These are phyloP conservation scores for Balamuthia mandrillaris DNA, from an alignment of 208 protist genomes.

Conservation along the genomic window DNA sequence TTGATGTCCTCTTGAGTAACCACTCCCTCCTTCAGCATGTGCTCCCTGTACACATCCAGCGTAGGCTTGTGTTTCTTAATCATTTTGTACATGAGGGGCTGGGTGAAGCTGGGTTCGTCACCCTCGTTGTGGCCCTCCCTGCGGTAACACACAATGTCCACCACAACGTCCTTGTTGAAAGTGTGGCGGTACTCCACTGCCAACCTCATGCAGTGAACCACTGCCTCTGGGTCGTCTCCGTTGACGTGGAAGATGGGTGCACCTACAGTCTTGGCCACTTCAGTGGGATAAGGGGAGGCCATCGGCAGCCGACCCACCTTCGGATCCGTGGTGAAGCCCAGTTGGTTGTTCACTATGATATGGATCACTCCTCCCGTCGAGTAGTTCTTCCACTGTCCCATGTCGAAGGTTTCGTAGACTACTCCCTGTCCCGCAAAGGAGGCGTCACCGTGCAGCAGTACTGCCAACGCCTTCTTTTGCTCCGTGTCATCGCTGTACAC, in stretches of 20 bases:
- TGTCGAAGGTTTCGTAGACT: constrained; percentile 93
- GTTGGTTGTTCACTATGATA: constrained; percentile 97
- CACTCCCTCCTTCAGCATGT: constrained; percentile 34
- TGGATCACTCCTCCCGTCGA: constrained; percentile 95
- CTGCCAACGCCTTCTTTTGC: constrained; percentile 31
- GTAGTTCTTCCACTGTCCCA: constrained; percentile 87
- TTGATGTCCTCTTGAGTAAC: constrained; percentile 34
- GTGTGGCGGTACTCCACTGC: constrained; percentile 86
- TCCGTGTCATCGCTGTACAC: constrained; percentile 71
- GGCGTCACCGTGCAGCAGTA: constrained; percentile 94
- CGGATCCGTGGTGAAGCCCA: constrained; percentile 95
- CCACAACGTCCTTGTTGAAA: constrained; percentile 90
- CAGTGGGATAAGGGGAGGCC: constrained; percentile 94
- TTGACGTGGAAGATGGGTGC: constrained; percentile 97
- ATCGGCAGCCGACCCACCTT: constrained; percentile 74
- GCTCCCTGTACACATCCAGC: constrained; percentile 62
- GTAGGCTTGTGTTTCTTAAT: constrained; percentile 82
- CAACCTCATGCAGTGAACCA: constrained; percentile 57
- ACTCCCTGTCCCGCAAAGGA: constrained; percentile 95
- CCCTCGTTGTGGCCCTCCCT: constrained; percentile 95
- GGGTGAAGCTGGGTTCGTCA: constrained; percentile 95
- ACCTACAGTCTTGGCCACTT: constrained; percentile 86
- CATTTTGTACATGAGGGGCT: constrained; percentile 91
- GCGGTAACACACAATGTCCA: constrained; percentile 96
- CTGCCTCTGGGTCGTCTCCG: constrained; percentile 92